Conservation (phyloP, 805 yeast genomes). For the Ogataea thermomethanolica region DNA sequence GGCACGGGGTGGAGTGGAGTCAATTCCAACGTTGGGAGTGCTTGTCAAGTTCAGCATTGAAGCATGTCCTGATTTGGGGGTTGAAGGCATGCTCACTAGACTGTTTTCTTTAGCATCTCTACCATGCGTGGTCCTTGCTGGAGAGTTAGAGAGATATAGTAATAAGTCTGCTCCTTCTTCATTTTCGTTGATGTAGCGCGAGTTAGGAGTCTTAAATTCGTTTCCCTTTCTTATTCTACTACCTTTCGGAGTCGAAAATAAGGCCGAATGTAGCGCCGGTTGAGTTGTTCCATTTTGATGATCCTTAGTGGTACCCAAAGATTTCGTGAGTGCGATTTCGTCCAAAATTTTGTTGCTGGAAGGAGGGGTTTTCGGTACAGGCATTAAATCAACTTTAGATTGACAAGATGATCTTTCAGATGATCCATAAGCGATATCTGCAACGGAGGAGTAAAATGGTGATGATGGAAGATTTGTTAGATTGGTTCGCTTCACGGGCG, state of each 20-base stretch:
- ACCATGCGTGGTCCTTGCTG: constrained; percentile 41
- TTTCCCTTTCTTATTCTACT: constrained; percentile 9
- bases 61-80: constrained; percentile 26
- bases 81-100: constrained; percentile 26
- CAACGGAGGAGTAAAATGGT: constrained; percentile 26
- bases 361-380: constrained; percentile 34
- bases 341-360: constrained; percentile 17
- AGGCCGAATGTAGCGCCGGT: constrained; percentile 21
- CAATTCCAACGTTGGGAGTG: constrained; percentile 23
- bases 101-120: constrained; percentile 18
- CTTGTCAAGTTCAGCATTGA: constrained; percentile 17
- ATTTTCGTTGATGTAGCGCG: constrained; percentile 26
- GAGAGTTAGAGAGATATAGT: constrained; percentile 80
- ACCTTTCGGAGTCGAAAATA: constrained; percentile 34
- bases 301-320: constrained; percentile 18
- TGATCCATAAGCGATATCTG: constrained; percentile 11
- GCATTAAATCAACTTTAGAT: constrained; percentile 15
- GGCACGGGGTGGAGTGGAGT: constrained; percentile 28
- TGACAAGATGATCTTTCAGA: constrained; percentile 19
- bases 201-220: constrained; percentile 32
- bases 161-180: constrained; percentile 78
- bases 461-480: constrained; percentile 29
- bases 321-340: constrained; percentile 19
- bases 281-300: constrained; percentile 18
- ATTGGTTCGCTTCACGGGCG: constrained; percentile 29